phyloP scores from a whole-genome alignment of 306 rosid species.

The Malus orientalis region DNA sequence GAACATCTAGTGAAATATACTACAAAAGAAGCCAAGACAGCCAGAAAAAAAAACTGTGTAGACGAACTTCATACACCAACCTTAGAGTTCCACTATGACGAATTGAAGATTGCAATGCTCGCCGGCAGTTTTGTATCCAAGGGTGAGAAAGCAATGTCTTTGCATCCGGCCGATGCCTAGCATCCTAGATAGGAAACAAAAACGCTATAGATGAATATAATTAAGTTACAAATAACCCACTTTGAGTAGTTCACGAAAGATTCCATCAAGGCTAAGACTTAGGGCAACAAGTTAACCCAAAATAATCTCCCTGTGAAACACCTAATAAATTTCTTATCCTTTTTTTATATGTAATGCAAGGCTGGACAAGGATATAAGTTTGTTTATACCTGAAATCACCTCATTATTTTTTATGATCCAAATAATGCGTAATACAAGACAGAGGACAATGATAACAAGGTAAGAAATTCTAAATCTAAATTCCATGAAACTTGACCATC shows the following conservation, averaged over 20 bases:
- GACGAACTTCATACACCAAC: conserved; percentile 32
- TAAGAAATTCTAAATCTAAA: neutral
- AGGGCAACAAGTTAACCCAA: neutral
- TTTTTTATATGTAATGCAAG: neutral
- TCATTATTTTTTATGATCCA: neutral
- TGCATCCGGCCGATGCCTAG: conserved; percentile 99
- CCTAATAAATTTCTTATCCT: neutral
- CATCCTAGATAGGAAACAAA: conserved; percentile 58
- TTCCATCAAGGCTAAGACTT: neutral
- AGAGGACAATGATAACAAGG: too few relatives aligned
- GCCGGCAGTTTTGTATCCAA: conserved; percentile 83
- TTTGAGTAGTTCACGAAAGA: neutral
- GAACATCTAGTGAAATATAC: neutral
- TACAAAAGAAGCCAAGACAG: neutral
- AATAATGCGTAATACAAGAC: too few relatives aligned
- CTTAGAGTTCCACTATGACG: conserved; percentile 87
- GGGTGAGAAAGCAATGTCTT: conserved; percentile 93
- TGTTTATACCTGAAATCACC: too few relatives aligned
- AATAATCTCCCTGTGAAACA: neutral
- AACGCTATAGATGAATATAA: neutral
- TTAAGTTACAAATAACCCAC: neutral
- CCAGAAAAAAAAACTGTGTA: neutral
- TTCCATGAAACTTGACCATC: neutral
- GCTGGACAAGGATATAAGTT: neutral
- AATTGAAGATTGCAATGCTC: conserved; percentile 82